Conservation (phyloP, 2,329 filamentous ascomycete genomes). For the Hypoxylon sp. region DNA sequence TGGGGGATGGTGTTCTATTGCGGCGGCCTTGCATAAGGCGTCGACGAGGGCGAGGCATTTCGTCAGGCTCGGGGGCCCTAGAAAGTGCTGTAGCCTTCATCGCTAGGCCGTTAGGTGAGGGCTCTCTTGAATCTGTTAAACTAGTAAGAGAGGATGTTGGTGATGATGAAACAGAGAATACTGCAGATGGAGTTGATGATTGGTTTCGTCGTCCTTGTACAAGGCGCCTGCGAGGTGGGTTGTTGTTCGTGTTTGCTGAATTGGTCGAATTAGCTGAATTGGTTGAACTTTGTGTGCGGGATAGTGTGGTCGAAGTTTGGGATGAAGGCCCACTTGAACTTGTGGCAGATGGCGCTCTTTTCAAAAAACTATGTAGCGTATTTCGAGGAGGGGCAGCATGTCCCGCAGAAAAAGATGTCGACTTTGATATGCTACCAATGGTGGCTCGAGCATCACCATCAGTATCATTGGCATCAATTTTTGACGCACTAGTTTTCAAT, state of each 20-base stretch:
- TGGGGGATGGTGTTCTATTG: conserved; percentile 38
- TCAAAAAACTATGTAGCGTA: conserved; percentile 34
- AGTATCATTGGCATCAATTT: neutral
- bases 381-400: conserved; percentile 23
- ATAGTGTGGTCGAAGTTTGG: conserved; percentile 32
- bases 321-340: conserved; percentile 31
- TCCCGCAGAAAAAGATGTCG: conserved; percentile 4
- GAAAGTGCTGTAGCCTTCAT: conserved; percentile 13
- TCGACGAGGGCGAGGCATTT: conserved; percentile 45
- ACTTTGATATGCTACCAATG: neutral
- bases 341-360: conserved; percentile 14
- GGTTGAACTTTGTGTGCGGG: conserved; percentile 32
- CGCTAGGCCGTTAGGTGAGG: conserved; percentile 32
- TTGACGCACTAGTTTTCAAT: conserved; percentile 25
- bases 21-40: conserved; percentile 50
- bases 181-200: conserved; percentile 50
- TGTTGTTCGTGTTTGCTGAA: conserved; percentile 38
- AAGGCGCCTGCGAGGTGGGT: conserved; percentile 50
- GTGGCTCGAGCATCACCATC: conserved; percentile 4
- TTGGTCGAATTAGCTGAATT: conserved; percentile 37
- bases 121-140: conserved; percentile 43
- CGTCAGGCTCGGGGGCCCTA: conserved; percentile 12
- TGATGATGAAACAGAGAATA: conserved; percentile 55
- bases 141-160: conserved; percentile 53
- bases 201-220: conserved; percentile 51